These are phyloP conservation scores for Puccinia triticina DNA, from an alignment of 1,284 basidiomycete genomes.

Conservation along the genomic window DNA sequence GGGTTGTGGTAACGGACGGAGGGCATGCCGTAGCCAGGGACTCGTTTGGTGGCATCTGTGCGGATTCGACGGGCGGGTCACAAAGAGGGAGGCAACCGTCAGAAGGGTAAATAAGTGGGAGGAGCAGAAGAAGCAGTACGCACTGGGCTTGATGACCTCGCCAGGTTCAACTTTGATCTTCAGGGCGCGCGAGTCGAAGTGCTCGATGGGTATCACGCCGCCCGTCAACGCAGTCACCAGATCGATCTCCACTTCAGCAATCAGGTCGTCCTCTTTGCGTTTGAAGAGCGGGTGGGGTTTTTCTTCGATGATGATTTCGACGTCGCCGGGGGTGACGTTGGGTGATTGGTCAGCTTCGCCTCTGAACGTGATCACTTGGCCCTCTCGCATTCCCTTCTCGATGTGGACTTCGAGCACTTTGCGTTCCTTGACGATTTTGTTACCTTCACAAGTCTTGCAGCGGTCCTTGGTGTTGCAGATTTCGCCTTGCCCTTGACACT, in stretches of 20 bases:
- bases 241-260: conserved; percentile 85
- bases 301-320: conserved; percentile 95
- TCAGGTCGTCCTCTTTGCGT: conserved; percentile 88
- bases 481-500: conserved; percentile 89
- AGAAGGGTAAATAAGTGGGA: conserved; percentile 50
- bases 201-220: conserved; percentile 85
- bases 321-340: conserved; percentile 86
- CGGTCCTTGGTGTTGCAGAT: conserved; percentile 91
- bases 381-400: conserved; percentile 99
- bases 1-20: conserved; percentile 95
- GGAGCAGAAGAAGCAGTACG: conserved; percentile 52
- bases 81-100: conserved; percentile 2
- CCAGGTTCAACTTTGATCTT: conserved; percentile 81
- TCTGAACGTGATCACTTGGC: conserved; percentile 89
- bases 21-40: conserved; percentile 95
- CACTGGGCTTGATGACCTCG: conserved; percentile 91
- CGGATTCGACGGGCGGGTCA: neutral
- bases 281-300: conserved; percentile 89
- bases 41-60: conserved; percentile 72
- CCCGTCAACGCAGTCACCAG: conserved; percentile 91
- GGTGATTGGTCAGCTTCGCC: conserved; percentile 98
- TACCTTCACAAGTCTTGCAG: conserved; percentile 90
- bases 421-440: conserved; percentile 92
- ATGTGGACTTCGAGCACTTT: conserved; percentile 98
- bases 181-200: conserved; percentile 89